Evolutionary conservation across 768 basidiomycete genomes (phyloP).

Genomic region (Pleurotus ostreatus): DNA sequence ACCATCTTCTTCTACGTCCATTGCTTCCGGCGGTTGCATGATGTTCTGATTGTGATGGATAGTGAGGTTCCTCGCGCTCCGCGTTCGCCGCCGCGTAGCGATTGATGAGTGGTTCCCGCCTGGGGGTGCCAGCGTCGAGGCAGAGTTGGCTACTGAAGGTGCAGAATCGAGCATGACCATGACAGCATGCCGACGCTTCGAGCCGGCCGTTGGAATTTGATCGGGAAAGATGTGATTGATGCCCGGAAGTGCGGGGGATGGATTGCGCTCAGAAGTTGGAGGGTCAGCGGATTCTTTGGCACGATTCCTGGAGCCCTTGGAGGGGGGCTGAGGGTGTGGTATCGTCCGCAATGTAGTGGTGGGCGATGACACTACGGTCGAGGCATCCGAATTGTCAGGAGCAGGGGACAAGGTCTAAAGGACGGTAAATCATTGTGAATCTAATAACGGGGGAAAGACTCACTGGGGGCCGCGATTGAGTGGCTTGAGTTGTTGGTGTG

Average conservation of each 20-base stretch:
- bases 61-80: conserved; percentile 38
- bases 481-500: conserved; percentile 10
- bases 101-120: conserved; percentile 20
- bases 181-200: conserved; percentile 73
- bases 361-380: conserved; percentile 28
- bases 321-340: conserved; percentile 18
- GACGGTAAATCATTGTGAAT: too few species aligned
- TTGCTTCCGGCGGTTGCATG: conserved; percentile 41
- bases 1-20: conserved; percentile 76
- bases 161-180: conserved; percentile 73
- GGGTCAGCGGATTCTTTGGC: background rate
- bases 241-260: background rate
- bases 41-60: conserved; percentile 37
- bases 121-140: conserved; percentile 22
- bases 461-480: conserved; percentile 25
- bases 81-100: conserved; percentile 47
- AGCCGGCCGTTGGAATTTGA: conserved; percentile 45
- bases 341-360: conserved; percentile 18
- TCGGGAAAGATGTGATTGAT: conserved; percentile 5
- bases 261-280: background rate
- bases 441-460: conserved; percentile 10
- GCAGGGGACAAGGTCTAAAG: conserved; percentile 19
- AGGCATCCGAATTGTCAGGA: conserved; percentile 15
- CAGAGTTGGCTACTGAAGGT: conserved; percentile 32
- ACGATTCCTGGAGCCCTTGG: conserved; percentile 1